Percentiles rank a stretch among this genome's conserved stretches.
phyloP scores from a whole-genome alignment of 2,329 filamentous ascomycete genomes.

The Cladosporium velox region DNA sequence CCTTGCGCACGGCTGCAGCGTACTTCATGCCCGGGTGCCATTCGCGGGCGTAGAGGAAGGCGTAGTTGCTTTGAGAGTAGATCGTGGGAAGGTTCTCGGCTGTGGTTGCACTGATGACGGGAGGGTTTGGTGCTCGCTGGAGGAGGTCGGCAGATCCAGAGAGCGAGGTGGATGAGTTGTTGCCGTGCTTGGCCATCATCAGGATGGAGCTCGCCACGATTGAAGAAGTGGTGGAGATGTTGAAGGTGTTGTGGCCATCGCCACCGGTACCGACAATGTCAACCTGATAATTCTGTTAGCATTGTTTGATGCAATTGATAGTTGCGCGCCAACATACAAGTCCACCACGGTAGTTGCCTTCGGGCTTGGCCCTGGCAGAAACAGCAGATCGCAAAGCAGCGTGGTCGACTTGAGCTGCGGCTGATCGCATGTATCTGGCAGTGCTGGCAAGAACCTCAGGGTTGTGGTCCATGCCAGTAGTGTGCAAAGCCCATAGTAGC shows the following conservation, averaged over 20 bases:
- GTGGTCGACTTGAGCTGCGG: conserved; percentile 71
- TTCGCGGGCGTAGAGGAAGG: conserved; percentile 91
- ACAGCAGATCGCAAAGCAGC: conserved; percentile 63
- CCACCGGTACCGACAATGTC: conserved; percentile 98
- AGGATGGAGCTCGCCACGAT: conserved; percentile 87
- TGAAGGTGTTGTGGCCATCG: conserved; percentile 96
- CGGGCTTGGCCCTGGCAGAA: conserved; percentile 59
- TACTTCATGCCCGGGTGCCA: conserved; percentile 96
- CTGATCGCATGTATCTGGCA: conserved; percentile 79
- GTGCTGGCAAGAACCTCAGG: conserved; percentile 85
- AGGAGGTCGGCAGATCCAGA: conserved; percentile 94
- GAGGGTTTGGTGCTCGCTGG: conserved; percentile 72
- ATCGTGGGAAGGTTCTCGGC: conserved; percentile 70
- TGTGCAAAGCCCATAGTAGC: conserved; percentile 87
- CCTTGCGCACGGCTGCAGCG: conserved; percentile 79
- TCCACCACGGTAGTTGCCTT: conserved; percentile 78
- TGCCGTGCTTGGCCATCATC: conserved; percentile 91
- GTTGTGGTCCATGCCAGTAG: conserved; percentile 80
- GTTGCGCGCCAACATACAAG: conserved; percentile 60
- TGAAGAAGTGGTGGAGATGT: conserved; percentile 92
- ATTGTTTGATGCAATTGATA: background rate
- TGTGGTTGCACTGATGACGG: conserved; percentile 72
- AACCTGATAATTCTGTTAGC: conserved; percentile 50
- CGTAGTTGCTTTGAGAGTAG: conserved; percentile 83
- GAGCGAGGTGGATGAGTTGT: conserved; percentile 90